A percentile compares a stretch with the other conserved stretches of the same genome.
These are phyloP conservation scores for Naganishia sp. DNA, from an alignment of 1,284 basidiomycete species.

Conservation along the genomic window DNA sequence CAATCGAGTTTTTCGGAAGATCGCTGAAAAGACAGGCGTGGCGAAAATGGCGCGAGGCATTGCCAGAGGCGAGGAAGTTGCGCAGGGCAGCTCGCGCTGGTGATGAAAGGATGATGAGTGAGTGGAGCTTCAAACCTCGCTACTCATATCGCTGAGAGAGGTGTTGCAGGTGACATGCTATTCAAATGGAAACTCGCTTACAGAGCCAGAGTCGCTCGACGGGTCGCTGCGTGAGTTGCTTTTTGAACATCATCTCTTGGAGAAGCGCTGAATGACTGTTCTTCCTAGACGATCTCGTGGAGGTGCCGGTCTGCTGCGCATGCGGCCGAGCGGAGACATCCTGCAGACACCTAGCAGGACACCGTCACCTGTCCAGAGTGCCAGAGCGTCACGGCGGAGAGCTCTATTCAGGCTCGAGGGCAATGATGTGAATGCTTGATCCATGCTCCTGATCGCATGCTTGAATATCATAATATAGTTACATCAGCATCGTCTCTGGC, in stretches of 20 bases:
- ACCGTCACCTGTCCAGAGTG: constrained; percentile 12
- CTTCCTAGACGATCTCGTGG: constrained; percentile 19
- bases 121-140: neutral
- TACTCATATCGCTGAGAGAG: neutral
- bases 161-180: constrained; percentile 23
- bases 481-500: too few species aligned
- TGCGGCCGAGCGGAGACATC: constrained; percentile 22
- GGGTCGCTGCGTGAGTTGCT: constrained; percentile 30
- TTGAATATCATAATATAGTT: too few species aligned
- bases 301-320: constrained; percentile 15
- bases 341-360: constrained; percentile 8
- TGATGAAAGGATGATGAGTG: constrained; percentile 26
- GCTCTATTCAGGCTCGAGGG: constrained; percentile 19
- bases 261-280: too few species aligned
- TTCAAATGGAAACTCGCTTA: constrained; percentile 32
- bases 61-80: constrained; percentile 31
- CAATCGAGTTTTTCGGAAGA: constrained; percentile 29
- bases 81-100: constrained; percentile 8
- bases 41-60: constrained; percentile 26
- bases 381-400: constrained; percentile 9
- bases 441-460: neutral
- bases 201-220: constrained; percentile 31
- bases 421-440: neutral
- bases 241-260: neutral
- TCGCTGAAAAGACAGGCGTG: constrained; percentile 27